Conservation (phyloP, 176 grass and related monocot genomes). For the Eleusine coracana region DNA sequence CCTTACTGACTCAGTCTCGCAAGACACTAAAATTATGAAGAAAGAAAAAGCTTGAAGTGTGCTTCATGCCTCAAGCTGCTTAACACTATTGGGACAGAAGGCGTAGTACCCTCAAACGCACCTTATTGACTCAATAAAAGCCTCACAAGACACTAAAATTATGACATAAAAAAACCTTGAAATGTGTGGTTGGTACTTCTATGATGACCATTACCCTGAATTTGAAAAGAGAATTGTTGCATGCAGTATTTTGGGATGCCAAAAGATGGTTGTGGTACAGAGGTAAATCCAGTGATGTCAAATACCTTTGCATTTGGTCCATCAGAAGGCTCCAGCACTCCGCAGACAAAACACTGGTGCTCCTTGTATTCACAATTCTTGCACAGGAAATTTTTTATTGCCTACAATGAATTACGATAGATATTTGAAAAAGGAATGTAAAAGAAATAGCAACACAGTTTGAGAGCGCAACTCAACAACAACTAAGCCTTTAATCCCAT, state of each 20-base stretch:
- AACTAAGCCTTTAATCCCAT: too few relatives aligned
- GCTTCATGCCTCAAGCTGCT: too few relatives aligned
- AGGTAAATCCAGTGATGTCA: not conserved
- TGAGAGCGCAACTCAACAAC: not conserved
- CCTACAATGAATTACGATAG: constrained; percentile 40
- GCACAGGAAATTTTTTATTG: constrained; percentile 72
- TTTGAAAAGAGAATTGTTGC: not conserved
- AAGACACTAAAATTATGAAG: not conserved
- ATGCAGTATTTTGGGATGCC: not conserved
- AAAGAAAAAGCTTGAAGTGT: not conserved
- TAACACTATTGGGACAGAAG: too few relatives aligned
- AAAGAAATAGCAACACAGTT: constrained; percentile 19
- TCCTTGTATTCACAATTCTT: constrained; percentile 72
- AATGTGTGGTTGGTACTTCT: not conserved
- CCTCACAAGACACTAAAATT: not conserved
- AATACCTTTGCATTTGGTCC: constrained; percentile 66
- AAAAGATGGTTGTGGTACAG: not conserved
- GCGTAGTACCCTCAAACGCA: too few relatives aligned
- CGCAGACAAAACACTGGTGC: constrained; percentile 76
- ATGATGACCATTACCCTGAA: not conserved
- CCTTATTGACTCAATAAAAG: not conserved
- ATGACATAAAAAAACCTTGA: not conserved
- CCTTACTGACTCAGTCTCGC: not conserved
- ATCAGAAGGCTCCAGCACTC: constrained; percentile 64
- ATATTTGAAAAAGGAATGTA: constrained; percentile 3